Evolutionary conservation across 352 stramenopile species (phyloP), one percentile per base, ranked within the genome.

Genomic region (Globisporangium barbulae): DNA sequence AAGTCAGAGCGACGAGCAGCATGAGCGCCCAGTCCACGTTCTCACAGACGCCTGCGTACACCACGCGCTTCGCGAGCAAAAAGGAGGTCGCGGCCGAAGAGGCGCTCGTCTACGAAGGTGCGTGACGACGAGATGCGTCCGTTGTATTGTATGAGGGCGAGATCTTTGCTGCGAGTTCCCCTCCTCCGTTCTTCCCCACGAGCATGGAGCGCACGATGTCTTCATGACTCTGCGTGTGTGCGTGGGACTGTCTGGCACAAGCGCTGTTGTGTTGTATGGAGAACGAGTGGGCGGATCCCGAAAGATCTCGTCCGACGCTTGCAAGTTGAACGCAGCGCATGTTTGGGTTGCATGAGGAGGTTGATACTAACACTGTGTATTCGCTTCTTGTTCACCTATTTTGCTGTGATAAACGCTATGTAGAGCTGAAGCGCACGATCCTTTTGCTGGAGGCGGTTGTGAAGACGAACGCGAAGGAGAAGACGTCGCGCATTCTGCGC

Each of bases 391-490:
- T 15, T 41, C 12, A 9, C 15, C 35, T 3, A 15, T 41, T 12
- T 17, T 41, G 35, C 9, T 37, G 52, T 60, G 15, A n/a, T 63
- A 56, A 70, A 25, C 30, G 5, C 35, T 39, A 57, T 22, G 17
- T 56, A 94, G 85, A 94, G 68, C 69, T 94, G 33, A 90, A 90
- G 70, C 81, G 83, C 59, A 85, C 78, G 39, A 78, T 94, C 62
- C 39, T 74, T 66, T 61, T 93, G 47, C 73, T 94, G 33, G 86
- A 94, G 52, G 74, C 73, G 33, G 78, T 90, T 30, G 83, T 91
- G n/a, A 90, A 89, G 61, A 90, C 82, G 8, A 93, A 93, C 59
- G 80, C 85, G 30, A 94, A 93, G 70, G 87, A 95, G 56, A 93
- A 94, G 65, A 80, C 94, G 53, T 68, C 83, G 48, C 88, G 89